These are phyloP conservation scores for Pythium utonaiense DNA, from an alignment of 352 stramenopile genomes.

Conservation along the genomic window DNA sequence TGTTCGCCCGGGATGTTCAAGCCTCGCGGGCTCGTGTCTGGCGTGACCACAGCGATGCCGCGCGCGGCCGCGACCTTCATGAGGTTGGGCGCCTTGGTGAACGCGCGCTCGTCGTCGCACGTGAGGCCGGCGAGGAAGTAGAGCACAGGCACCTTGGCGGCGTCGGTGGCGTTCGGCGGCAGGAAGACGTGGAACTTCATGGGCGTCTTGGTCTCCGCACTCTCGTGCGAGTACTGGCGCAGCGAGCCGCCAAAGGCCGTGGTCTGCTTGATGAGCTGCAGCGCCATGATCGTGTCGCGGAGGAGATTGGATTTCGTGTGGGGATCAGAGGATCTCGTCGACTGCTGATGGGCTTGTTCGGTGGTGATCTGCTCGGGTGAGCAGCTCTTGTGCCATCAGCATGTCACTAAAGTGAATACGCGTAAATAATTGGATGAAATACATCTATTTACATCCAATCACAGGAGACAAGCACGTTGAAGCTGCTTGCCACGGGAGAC, in stretches of 20 bases:
- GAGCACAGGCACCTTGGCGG: constrained; percentile 78
- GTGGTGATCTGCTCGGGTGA: background rate
- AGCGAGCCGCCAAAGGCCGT: constrained; percentile 74
- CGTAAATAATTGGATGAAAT: background rate
- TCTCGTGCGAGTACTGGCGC: constrained; percentile 87
- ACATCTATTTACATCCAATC: background rate
- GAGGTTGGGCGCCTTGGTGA: constrained; percentile 92
- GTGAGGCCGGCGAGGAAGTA: constrained; percentile 97
- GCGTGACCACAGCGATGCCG: constrained; percentile 93
- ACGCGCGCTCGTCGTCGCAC: constrained; percentile 95
- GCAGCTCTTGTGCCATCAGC: background rate
- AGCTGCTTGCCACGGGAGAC: background rate
- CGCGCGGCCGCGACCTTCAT: constrained; percentile 87
- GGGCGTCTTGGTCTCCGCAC: constrained; percentile 65
- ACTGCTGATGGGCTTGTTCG: constrained; percentile 1
- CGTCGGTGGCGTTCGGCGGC: constrained; percentile 56
- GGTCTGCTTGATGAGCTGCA: constrained; percentile 77
- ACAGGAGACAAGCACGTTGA: background rate
- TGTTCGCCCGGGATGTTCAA: constrained; percentile 91
- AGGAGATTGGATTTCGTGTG: background rate
- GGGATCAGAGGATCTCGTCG: background rate
- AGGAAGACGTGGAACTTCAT: constrained; percentile 93
- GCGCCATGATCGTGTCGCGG: constrained; percentile 14
- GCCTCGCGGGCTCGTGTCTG: constrained; percentile 94
- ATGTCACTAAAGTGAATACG: background rate